Conservation (phyloP, 768 basidiomycete species). For the Thelephora ganbajun region DNA sequence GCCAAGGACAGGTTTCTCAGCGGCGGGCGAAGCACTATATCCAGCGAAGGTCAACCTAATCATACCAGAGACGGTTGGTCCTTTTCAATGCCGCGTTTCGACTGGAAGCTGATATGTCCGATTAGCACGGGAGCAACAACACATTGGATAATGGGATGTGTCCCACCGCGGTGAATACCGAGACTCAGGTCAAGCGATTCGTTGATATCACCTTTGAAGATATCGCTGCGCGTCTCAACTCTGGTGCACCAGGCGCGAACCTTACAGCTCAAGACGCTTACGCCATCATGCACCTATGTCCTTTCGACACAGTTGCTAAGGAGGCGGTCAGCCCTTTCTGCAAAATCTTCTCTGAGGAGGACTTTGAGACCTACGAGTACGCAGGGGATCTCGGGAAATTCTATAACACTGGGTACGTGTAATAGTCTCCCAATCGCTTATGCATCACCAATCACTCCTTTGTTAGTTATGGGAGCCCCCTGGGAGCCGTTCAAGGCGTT, state of each 20-base stretch:
- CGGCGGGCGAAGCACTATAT: too few species aligned
- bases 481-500: constrained; percentile 71
- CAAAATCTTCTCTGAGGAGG: constrained; percentile 35
- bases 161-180: constrained; percentile 34
- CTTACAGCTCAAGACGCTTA: constrained; percentile 40
- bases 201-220: constrained; percentile 34
- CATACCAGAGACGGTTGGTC: too few species aligned
- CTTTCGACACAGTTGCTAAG: constrained; percentile 58
- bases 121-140: too few species aligned
- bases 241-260: constrained; percentile 45
- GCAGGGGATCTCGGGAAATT: constrained; percentile 63
- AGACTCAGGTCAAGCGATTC: constrained; percentile 35
- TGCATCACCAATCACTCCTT: not conserved
- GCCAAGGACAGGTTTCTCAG: too few species aligned
- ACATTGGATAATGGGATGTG: constrained; percentile 60
- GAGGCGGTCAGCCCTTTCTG: constrained; percentile 53
- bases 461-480: constrained; percentile 46
- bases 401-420: constrained; percentile 67
- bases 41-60: too few species aligned
- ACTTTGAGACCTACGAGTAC: constrained; percentile 55
- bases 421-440: constrained; percentile 40
- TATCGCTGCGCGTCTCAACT: constrained; percentile 46
- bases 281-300: constrained; percentile 58
- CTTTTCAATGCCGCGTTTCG: too few species aligned
- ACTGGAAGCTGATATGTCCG: too few species aligned